Base-by-base conservation (phyloP, 441 rosid species). In the Pelargonium myrrhifolium region DNA sequence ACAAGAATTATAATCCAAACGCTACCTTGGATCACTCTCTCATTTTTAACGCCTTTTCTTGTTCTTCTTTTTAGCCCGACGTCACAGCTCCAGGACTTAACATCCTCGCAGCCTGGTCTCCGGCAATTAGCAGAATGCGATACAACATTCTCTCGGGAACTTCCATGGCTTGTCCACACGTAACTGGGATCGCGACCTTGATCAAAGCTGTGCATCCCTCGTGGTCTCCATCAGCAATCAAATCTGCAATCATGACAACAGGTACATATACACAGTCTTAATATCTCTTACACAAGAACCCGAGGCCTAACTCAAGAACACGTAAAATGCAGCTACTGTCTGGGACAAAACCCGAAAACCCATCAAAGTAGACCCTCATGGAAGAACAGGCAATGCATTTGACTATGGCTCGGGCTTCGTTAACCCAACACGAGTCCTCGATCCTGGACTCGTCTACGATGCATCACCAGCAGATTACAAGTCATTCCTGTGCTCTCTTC, bases 321-420 rank as follows among this genome's bases (percentile, higher is more conserved):
- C 64, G 69, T 31, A 65, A 77, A 73, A 49, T 78, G 86, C 88
- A 84, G 88, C 87, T 12, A 72, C 79, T 14, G 35, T 75, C 20
- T 69, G 75, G 35, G 74, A 81, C 53, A 82, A 78, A 79, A 77
- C 68, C 67, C 72, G 63, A 56, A 77, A 60, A 65, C 76, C 77
- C 71, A 84, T 84, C 63, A 76, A 73, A 4, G 74, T 65, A 11
- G 85, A 80, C 67, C 88, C 88, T 20, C 60, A 74, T 58, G 83
- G 89, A 39, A 81, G 81, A 75, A 78, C 73, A 45, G 94, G 84
- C 9, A 77, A 73, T 66, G 80, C 95, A 1, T 86, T 88, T 80
- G 94, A 88, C 71, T 86, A 80, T n/a, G 94, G 92, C 68, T 82
- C 91, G 8, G 94, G 92, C 35, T 84, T 88, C 6, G 82, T 82